phyloP scores from a whole-genome alignment of 306 rosid species.

The Malus sieversii region DNA sequence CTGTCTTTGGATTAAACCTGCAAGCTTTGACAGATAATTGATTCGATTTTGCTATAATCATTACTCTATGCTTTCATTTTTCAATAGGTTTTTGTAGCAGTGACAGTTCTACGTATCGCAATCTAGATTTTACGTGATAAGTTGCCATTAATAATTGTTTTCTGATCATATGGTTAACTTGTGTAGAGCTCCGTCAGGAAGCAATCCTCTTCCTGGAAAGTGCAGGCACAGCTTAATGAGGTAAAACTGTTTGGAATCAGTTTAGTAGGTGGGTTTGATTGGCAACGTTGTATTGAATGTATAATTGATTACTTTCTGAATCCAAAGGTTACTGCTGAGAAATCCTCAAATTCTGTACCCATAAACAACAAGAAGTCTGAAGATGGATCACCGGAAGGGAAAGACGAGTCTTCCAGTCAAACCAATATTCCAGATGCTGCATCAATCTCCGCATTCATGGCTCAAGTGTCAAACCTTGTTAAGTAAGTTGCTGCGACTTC shows the following conservation, averaged over 20 bases:
- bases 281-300: background rate
- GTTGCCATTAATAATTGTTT: background rate
- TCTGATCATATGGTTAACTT: conserved; percentile 13
- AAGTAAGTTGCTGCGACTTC: conserved; percentile 44
- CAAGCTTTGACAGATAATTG: background rate
- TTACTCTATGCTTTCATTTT: background rate
- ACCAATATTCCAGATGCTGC: conserved; percentile 34
- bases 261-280: background rate
- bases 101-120: background rate
- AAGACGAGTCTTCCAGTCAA: conserved; percentile 28
- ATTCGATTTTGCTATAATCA: background rate
- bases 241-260: conserved; percentile 17
- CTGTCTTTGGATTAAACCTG: background rate
- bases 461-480: conserved; percentile 74
- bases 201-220: conserved; percentile 33
- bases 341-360: conserved; percentile 63
- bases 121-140: background rate
- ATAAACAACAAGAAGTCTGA: conserved; percentile 27
- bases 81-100: background rate
- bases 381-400: conserved; percentile 27
- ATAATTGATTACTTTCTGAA: conserved; percentile 9
- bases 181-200: conserved; percentile 45
- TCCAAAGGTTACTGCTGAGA: conserved; percentile 40
- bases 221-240: conserved; percentile 44
- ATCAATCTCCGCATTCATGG: conserved; percentile 59